Conservation (phyloP, 768 basidiomycete species). For the Russula olivacea region DNA sequence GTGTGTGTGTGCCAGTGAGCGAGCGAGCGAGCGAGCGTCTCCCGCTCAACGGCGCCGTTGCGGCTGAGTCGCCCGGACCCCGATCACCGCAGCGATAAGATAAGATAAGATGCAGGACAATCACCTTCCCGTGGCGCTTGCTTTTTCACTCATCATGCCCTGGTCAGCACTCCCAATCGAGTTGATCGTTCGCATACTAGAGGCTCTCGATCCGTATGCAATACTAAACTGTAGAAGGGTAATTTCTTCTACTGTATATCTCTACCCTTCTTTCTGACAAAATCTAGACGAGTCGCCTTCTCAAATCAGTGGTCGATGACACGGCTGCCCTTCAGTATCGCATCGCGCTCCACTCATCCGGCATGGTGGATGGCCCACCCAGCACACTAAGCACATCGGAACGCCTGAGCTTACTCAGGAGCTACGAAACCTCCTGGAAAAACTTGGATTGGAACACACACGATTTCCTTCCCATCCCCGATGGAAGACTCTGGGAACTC, state of each 20-base stretch:
- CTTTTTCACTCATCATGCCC: neutral
- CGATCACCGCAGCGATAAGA: slow-evolving; percentile 1
- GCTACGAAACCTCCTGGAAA: slow-evolving; percentile 17
- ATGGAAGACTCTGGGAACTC: slow-evolving; percentile 19
- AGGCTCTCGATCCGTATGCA: neutral
- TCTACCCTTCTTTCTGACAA: neutral
- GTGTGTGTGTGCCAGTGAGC: neutral
- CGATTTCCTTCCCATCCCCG: neutral
- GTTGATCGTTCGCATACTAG: slow-evolving; percentile 11
- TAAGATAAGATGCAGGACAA: slow-evolving; percentile 11
- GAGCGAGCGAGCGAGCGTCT: neutral
- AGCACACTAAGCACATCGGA: neutral
- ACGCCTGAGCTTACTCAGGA: slow-evolving; percentile 9
- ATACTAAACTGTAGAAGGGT: slow-evolving; percentile 15
- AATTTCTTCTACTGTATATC: neutral
- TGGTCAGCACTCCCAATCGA: slow-evolving; percentile 11
- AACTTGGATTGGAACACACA: slow-evolving; percentile 14
- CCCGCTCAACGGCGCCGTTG: too few species aligned
- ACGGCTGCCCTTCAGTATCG: slow-evolving; percentile 13
- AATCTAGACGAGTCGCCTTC: slow-evolving; percentile 9
- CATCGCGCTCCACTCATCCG: slow-evolving; percentile 15
- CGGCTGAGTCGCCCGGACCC: slow-evolving; percentile 15
- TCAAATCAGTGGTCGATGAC: slow-evolving; percentile 16
- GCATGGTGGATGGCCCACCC: slow-evolving; percentile 19
- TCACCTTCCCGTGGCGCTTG: too few species aligned